phyloP scores from a whole-genome alignment of 192 early-diverging fungal genomes.

The Backusella morwellensis region DNA sequence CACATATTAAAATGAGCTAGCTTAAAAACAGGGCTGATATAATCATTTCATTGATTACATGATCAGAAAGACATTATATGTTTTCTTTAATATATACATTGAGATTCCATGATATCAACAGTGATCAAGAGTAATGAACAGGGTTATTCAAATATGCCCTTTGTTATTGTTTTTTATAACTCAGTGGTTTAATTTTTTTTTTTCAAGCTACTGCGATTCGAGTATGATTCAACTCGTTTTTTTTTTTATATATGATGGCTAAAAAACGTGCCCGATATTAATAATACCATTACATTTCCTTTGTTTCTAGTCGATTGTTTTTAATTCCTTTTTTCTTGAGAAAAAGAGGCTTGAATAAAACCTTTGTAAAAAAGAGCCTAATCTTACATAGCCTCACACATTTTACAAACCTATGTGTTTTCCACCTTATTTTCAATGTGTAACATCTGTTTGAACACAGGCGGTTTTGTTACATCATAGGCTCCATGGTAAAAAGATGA shows the following conservation, averaged over 20 bases:
- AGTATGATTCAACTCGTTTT: conserved; percentile 1
- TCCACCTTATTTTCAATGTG: not conserved
- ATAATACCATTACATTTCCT: not conserved
- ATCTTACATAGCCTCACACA: not conserved
- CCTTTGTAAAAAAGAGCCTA: not conserved
- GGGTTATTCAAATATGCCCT: not conserved
- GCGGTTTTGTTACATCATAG: not conserved
- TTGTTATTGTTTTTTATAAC: not conserved
- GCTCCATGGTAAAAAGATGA: not conserved
- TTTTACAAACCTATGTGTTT: not conserved
- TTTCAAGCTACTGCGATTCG: not conserved
- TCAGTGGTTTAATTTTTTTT: not conserved
- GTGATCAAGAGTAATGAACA: not conserved
- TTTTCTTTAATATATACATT: not conserved
- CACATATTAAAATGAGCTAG: not conserved
- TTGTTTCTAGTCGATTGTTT: not conserved
- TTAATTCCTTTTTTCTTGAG: not conserved
- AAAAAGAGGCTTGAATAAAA: not conserved
- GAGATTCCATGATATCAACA: not conserved
- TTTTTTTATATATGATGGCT: not conserved
- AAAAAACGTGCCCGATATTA: not conserved
- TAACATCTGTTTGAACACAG: not conserved
- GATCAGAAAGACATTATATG: not conserved
- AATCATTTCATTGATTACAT: not conserved
- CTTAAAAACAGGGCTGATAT: not conserved